phyloP scores from a whole-genome alignment of 441 rosid genomes.

The Jatropha multifida region DNA sequence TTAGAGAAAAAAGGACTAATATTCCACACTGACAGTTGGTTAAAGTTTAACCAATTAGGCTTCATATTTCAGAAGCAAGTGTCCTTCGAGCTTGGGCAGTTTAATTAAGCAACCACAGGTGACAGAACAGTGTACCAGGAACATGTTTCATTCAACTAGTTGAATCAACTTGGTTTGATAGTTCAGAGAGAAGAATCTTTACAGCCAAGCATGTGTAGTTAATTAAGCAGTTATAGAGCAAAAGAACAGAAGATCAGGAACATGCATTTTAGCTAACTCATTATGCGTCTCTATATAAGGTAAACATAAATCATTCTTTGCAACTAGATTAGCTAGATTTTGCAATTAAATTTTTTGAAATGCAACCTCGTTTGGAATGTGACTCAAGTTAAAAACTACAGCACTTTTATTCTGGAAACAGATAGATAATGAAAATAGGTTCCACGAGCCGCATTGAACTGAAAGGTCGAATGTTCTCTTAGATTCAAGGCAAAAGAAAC shows the following conservation, averaged over 20 bases:
- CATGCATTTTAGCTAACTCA: background rate
- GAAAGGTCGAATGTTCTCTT: no score
- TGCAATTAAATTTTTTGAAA: background rate
- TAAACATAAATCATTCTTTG: background rate
- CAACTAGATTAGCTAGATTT: background rate
- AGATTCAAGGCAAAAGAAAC: background rate
- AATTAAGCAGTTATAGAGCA: background rate
- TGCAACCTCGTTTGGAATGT: background rate
- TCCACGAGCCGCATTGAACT: no score
- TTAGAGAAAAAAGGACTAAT: background rate
- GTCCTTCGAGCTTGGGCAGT: background rate
- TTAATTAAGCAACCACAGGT: background rate
- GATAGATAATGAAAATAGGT: no score
- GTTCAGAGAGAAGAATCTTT: no score
- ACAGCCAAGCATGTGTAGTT: no score
- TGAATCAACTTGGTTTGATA: no score
- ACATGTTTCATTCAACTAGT: background rate
- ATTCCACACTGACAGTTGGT: background rate
- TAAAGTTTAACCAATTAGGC: background rate
- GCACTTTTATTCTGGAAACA: no score
- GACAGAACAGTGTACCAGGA: background rate
- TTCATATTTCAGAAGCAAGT: slow-evolving; percentile 1
- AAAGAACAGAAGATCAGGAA: background rate
- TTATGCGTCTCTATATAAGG: background rate
- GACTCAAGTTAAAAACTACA: background rate